Base-by-base conservation (phyloP, 2,329 filamentous ascomycete genomes). In the Lecanicillium sp. region DNA sequence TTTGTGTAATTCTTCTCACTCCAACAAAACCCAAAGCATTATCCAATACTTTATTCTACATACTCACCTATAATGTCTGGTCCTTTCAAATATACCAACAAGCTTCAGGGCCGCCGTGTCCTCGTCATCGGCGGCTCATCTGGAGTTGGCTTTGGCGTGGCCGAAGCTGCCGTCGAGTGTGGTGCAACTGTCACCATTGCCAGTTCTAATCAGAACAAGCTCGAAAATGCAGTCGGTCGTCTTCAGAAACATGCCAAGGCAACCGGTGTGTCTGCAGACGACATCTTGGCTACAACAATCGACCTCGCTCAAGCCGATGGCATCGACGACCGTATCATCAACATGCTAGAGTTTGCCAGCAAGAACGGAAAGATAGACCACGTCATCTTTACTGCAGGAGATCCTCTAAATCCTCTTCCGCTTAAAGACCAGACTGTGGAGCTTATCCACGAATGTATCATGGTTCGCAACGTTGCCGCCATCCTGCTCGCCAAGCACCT, bases 121-220 rank as follows among this genome's bases (percentile, higher is more conserved):
- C 70, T 85, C 29, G 58, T 84, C 50, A 65, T 83, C 33, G 80
- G 80, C 32, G 80, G 77, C 29, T 73, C 74, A 3, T 68, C 71
- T 13, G 80, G 80, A 37, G 78, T 84, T 29, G 80, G 79, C 22
- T 75, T 68, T 45, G 78, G 79, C 37, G 15, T 37, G 12, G 36
- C 36, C 19, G 36, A 38, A 61, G 70, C 67, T 4, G 58, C 63
- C 14, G 52, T 79, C 30, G 68, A 71, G 38, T 58, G 67, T 41
- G 73, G 73, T 27, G 71, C 69, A 28, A 55, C 51, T 14, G 70
- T 81, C 7, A 69, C 63, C 29, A 68, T 82, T 48, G 69, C 73
- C 5, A 75, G 71, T 1, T 80, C 75, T 2, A 71, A 65, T 35
- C 51, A 59, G 5, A 41, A 57, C 20, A 68, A 68, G 28, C 56